Evolutionary conservation across 495 filamentous ascomycete species (phyloP).

Genomic region (Chaetomium tenue): DNA sequence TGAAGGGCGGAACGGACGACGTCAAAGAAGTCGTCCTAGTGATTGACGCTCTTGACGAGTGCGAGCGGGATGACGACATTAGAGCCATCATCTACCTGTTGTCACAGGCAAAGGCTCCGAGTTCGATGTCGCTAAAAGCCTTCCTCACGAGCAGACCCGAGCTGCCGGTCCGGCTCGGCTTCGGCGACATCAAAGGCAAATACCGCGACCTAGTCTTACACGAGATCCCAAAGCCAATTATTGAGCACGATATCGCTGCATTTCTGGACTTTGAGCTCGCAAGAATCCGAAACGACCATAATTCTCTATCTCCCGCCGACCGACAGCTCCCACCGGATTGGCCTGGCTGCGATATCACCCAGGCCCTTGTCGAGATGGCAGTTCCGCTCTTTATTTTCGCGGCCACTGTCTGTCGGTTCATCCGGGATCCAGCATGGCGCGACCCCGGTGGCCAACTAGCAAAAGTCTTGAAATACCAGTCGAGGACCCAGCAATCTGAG

Average conservation of each 20-base stretch:
- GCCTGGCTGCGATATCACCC: constrained; percentile 40
- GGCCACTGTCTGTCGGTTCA: constrained; percentile 45
- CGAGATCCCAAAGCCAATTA: constrained; percentile 30
- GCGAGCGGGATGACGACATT: constrained; percentile 43
- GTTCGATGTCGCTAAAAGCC: constrained; percentile 21
- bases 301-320: constrained; percentile 15
- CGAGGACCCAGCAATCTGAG: constrained; percentile 26
- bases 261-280: constrained; percentile 34
- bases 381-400: constrained; percentile 48
- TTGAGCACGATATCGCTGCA: constrained; percentile 40
- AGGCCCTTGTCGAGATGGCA: constrained; percentile 39
- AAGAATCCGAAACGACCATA: constrained; percentile 28
- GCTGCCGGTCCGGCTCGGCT: constrained; percentile 42
- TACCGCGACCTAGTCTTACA: constrained; percentile 38
- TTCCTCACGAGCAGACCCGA: constrained; percentile 49
- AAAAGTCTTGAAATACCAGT: constrained; percentile 33
- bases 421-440: constrained; percentile 24
- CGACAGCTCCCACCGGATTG: constrained; percentile 33
- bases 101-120: constrained; percentile 19
- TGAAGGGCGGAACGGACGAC: too few relatives aligned
- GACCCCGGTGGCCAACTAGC: constrained; percentile 30
- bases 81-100: constrained; percentile 42
- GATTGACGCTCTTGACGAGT: constrained; percentile 57
- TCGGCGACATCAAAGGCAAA: constrained; percentile 27
- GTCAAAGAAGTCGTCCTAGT: constrained; percentile 33